Base-by-base conservation (phyloP, 495 filamentous ascomycete genomes). In the Trichoderma gamsii region DNA sequence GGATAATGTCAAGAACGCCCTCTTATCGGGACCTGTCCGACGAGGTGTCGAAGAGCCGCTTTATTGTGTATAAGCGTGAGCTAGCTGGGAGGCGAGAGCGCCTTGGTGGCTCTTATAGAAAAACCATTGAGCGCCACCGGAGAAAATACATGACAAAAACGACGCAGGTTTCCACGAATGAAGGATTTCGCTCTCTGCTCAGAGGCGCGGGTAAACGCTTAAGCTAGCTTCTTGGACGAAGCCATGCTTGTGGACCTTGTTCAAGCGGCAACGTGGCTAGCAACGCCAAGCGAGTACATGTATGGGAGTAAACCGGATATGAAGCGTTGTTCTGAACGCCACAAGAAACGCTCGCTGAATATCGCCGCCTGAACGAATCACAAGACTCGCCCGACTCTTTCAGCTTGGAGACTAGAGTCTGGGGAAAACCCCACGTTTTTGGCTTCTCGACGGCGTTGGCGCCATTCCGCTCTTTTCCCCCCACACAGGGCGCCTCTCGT, bases 121-220 rank as follows among this genome's bases (percentile, higher is more conserved):
- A 61, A 61, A 61, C 56, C 56, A 61, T 61, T 32, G 56, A 61
- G 25, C 56, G 56, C 56, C 56, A 61, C 56, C 56, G 56, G 56
- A 61, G 27, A 29, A 61, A 61, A 61, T 61, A 61, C 35, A 21
- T 29, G 13, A 35, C 51, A 61, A 12, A 29, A 11, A 9, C 27
- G 4, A 61, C 7, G 8, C 6, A 0, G 23, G 3, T 61, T 61
- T 61, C 56, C 56, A 61, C 56, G 56, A 61, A 61, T 61, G 9
- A 49, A 16, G 16, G 56, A 18, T 15, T 13, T 13, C 13, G 1
- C 15, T 61, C 25, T 61, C 0, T 8, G 23, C 25, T 8, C 25
- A 32, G 25, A 27, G 25, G 56, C 3, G 56, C 56, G 27, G 56
- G 11, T 32, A 61, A 61, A 61, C 27, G 56, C n/a, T 29, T 12